Percentiles rank a stretch among this genome's conserved stretches.
phyloP scores from a whole-genome alignment of 1,139 yeast species.

The Protomyces macrosporus region DNA sequence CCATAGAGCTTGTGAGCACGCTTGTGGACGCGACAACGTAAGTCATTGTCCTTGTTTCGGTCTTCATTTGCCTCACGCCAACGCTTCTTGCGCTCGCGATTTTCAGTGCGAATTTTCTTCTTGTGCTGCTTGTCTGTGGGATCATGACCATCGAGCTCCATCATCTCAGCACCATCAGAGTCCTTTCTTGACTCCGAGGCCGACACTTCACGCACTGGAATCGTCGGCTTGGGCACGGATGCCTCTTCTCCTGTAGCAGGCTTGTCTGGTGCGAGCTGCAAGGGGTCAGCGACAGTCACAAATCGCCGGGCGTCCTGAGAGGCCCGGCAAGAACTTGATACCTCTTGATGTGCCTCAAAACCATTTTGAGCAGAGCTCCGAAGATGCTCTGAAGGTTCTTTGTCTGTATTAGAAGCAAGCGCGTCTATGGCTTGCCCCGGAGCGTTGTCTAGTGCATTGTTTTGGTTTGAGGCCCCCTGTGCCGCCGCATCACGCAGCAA shows the following conservation, averaged over 20 bases:
- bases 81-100: conserved; percentile 77
- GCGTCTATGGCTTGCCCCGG: neutral
- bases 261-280: neutral
- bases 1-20: conserved; percentile 70
- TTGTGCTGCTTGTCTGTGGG: conserved; percentile 3
- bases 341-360: no score
- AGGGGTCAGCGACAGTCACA: neutral
- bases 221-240: neutral
- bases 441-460: neutral
- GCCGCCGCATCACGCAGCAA: neutral
- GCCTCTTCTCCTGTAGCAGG: neutral
- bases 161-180: neutral
- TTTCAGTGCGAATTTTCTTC: conserved; percentile 46
- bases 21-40: conserved; percentile 68
- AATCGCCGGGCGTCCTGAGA: no score
- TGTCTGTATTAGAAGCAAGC: no score
- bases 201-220: neutral
- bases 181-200: neutral
- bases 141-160: neutral
- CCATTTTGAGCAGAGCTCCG: no score
- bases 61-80: conserved; percentile 85
- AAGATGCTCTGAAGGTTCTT: no score
- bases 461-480: neutral
- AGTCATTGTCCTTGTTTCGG: conserved; percentile 80
- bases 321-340: no score